Base-by-base conservation (phyloP, 1,284 basidiomycete species). In the Pyrrhoderma noxium region DNA sequence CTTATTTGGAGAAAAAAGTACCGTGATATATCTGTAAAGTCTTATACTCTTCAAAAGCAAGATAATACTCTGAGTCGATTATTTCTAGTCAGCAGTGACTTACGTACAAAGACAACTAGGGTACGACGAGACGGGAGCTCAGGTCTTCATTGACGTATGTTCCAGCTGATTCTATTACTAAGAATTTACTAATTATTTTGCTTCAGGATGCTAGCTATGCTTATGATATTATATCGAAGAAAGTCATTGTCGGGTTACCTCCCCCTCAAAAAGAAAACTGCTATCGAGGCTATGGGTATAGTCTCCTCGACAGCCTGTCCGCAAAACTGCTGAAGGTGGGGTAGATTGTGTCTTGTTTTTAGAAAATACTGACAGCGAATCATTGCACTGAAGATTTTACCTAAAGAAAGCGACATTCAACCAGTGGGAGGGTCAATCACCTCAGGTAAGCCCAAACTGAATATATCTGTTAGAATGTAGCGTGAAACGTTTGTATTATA, bases 111-210 rank as follows among this genome's bases (percentile, higher is more conserved):
- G 67, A 16, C 76, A 79, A 50, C 55, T 74, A 18, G 60, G 61
- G 38, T 64, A 78, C 3, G 64, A 68, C 3, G 71, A 77, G 27
- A 61, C 53, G 3, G 66, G 72, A 52, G 61, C 70, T 2, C 77
- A 79, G 58, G 74, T 78, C 55, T 77, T 77, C 49, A 65, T 79
- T 8, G 75, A 73, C 61, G 76, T 75, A 49, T 9, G 57, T 38
- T 13, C 37, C 16, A 3, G 19, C 14, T 16, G 0, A 36, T 31
- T 31, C 11, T 31, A n/a, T 36, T 11, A 14, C 47, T 8, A 2
- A 14, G 44, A 36, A 11, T 48, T 34, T 40, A 22, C 31, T n/a
- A 31, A 37, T 14, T 11, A 31, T 22, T 38, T 39, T 1, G 11
- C 36, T 31, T 19, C 41, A 78, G 76, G 63, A 65, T 45, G 68